Evolutionary conservation across 1,139 yeast species (phyloP).

Genomic region (Protomyces lactucae-debilis): DNA sequence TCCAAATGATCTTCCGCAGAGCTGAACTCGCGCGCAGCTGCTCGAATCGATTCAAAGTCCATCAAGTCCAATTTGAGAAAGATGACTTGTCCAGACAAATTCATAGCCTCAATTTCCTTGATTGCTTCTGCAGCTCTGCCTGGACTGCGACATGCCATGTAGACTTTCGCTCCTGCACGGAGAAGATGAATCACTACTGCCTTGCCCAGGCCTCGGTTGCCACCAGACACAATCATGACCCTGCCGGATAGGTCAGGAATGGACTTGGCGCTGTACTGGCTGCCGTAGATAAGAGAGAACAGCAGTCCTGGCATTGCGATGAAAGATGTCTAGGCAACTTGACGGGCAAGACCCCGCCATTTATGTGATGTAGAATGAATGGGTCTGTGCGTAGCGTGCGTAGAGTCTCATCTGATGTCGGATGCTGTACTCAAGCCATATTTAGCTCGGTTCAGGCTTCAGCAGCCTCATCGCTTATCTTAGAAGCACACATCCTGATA

Average conservation of each 20-base stretch:
- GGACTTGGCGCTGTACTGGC: constrained; percentile 41
- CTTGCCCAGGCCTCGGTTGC: constrained; percentile 32
- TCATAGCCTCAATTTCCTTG: constrained; percentile 35
- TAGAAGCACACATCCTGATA: no score
- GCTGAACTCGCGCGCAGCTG: constrained; percentile 29
- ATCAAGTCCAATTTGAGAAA: constrained; percentile 42
- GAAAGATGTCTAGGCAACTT: no score
- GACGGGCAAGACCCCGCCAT: no score
- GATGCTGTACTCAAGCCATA: no score
- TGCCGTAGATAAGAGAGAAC: constrained; percentile 31
- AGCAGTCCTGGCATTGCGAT: constrained; percentile 4
- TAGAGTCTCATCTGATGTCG: no score
- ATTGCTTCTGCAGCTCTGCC: constrained; percentile 42
- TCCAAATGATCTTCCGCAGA: constrained; percentile 30
- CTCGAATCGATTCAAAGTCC: constrained; percentile 40
- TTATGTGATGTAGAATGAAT: no score
- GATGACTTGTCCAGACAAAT: constrained; percentile 35
- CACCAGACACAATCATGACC: constrained; percentile 35
- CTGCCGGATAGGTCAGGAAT: constrained; percentile 47
- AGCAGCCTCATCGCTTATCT: no score
- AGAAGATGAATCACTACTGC: constrained; percentile 30
- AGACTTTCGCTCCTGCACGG: constrained; percentile 45
- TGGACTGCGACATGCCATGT: constrained; percentile 44
- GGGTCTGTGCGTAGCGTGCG: no score
- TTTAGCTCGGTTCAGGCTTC: no score